Conservation (phyloP, 768 basidiomycete genomes). For the Floccularia luteovirens region DNA sequence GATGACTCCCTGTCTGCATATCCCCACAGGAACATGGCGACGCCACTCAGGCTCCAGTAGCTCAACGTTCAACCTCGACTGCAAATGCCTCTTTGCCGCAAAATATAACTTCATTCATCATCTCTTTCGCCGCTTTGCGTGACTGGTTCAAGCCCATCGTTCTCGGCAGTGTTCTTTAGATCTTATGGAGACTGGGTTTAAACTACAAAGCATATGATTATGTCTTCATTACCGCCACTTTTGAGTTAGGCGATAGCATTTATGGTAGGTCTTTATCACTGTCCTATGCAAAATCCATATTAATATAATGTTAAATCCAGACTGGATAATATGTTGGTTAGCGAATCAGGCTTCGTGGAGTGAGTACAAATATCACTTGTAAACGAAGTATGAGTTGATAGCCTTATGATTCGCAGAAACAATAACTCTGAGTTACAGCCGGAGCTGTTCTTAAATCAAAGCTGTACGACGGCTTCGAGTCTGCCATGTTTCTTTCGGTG, state of each 20-base stretch:
- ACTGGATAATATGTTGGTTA: slow-evolving; percentile 69
- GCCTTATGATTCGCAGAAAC: slow-evolving; percentile 16
- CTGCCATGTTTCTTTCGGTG: too few species aligned
- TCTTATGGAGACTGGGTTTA: slow-evolving; percentile 37
- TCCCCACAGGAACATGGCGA: slow-evolving; percentile 12
- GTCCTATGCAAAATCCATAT: slow-evolving; percentile 2
- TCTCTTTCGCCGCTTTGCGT: slow-evolving; percentile 40
- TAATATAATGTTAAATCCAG: slow-evolving; percentile 19
- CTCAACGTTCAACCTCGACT: background rate
- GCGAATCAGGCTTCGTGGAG: slow-evolving; percentile 55
- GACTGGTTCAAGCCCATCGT: slow-evolving; percentile 62
- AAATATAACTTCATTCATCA: slow-evolving; percentile 23
- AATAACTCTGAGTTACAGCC: too few species aligned
- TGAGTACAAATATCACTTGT: slow-evolving; percentile 16
- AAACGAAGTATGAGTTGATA: background rate
- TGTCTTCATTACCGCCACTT: slow-evolving; percentile 55
- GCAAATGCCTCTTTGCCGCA: slow-evolving; percentile 9
- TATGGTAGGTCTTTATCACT: slow-evolving; percentile 33
- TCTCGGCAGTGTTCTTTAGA: slow-evolving; percentile 57
- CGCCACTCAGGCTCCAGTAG: slow-evolving; percentile 9
- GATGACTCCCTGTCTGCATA: background rate
- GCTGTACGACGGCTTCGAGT: too few species aligned
- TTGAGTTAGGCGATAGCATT: slow-evolving; percentile 49
- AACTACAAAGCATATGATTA: slow-evolving; percentile 39
- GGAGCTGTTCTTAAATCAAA: too few species aligned